Base-by-base conservation (phyloP, 2,329 filamentous ascomycete species). In the Clarireedia sp. region DNA sequence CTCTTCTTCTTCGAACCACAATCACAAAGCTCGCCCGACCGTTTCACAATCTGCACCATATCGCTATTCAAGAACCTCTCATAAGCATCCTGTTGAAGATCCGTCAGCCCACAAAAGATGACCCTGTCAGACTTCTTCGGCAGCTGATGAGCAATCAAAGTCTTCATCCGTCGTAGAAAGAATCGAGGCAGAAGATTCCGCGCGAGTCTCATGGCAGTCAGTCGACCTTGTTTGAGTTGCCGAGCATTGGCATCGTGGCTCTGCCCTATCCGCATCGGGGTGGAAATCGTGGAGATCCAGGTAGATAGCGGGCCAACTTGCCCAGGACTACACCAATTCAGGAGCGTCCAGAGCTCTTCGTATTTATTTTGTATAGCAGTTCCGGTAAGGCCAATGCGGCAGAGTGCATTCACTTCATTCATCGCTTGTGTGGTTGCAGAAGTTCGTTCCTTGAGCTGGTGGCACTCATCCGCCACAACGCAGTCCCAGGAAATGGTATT, bases 351-450 rank as follows among this genome's bases (percentile, higher is more conserved):
- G 0, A 99, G 78, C 69, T 99, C 94, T 67, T 96, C 90, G 68
- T 99, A 99, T 62, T 89, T 94, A 70, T 99, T 99, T 68, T 99
- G 94, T 45, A 99, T 96, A 0, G 92, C 92, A 0, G 94, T 99
- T 2, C 94, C 94, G 0, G 91, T 97, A 8, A 99, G 76, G 0
- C 94, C 94, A 58, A 99, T 91, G 36, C 94, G 82, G 67, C 94
- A 97, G 2, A 97, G 79, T 0, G 91, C 84, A 64, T 99, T 99
- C 63, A 97, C 77, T 59, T 91, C 82, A 64, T 90, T 88, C 86
- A 99, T 92, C 0, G 90, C 85, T 65, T 87, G 82, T 0, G 92
- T 94, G 7, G 86, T 87, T 59, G 86, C 87, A 0, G 91, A 86
- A 44, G 74, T 78, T 48, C 80, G 78, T 62, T 92, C 90, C 72